Conservation (phyloP, 2,329 filamentous ascomycete species). For the Atkinsonella hypoxylon region DNA sequence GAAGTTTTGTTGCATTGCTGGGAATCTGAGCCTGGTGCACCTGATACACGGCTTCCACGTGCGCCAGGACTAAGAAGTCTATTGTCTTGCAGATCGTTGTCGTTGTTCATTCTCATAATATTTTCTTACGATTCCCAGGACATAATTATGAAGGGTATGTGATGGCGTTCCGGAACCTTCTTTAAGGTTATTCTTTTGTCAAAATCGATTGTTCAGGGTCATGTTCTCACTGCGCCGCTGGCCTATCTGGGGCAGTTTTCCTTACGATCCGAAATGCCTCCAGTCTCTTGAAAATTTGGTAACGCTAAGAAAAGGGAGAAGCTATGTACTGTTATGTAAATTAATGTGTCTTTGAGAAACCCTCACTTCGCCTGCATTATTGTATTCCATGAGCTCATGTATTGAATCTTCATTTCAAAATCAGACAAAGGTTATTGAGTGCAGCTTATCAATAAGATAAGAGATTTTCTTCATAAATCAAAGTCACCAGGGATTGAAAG, state of each 20-base stretch:
- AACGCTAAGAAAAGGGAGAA: too few species aligned
- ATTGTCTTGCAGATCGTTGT: background rate
- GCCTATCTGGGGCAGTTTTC: background rate
- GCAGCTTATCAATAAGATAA: too few species aligned
- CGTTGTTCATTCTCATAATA: background rate
- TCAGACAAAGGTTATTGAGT: too few species aligned
- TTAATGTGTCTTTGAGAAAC: background rate
- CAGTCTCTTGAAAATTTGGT: background rate
- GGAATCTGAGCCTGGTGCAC: background rate
- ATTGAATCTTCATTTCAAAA: too few species aligned
- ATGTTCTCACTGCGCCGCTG: background rate
- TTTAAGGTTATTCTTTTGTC: background rate
- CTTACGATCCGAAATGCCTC: background rate
- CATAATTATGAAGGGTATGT: constrained; percentile 1
- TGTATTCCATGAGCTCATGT: too few species aligned
- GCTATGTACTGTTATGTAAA: constrained; percentile 10
- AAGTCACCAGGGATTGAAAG: too few species aligned
- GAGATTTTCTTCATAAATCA: too few species aligned
- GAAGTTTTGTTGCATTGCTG: background rate
- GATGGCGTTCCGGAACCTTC: constrained; percentile 4
- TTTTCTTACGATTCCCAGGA: background rate
- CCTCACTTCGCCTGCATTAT: too few species aligned
- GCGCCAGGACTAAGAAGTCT: background rate
- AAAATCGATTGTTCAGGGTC: background rate
- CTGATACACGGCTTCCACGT: background rate